Evolutionary conservation across 2,329 filamentous ascomycete species (phyloP).

Genomic region (Colletotrichum filicis): DNA sequence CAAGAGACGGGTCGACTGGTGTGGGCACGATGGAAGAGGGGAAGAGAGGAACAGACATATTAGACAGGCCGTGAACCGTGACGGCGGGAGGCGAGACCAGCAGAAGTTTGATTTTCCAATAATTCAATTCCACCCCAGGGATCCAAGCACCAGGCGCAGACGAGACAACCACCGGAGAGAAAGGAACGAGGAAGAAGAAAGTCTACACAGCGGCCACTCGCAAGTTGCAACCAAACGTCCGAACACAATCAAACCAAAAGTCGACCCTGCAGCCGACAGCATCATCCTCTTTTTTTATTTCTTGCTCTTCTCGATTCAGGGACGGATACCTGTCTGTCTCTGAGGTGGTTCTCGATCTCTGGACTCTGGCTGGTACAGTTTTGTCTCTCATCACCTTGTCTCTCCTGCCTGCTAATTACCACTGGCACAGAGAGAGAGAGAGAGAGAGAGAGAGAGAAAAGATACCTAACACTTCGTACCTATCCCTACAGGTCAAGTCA

Average conservation of each 20-base stretch:
- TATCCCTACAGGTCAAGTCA: not conserved
- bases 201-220: not conserved
- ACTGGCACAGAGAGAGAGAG: not conserved
- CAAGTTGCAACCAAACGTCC: constrained; percentile 23
- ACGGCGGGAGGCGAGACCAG: constrained; percentile 19
- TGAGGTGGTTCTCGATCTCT: not conserved
- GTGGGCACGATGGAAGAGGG: constrained; percentile 3
- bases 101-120: constrained; percentile 14
- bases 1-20: constrained; percentile 2
- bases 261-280: constrained; percentile 23
- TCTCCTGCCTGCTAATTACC: not conserved
- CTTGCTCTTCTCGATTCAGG: not conserved
- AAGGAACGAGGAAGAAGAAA: constrained; percentile 9
- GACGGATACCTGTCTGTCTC: not conserved
- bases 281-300: not conserved
- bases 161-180: not conserved
- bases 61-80: constrained; percentile 20
- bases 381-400: not conserved
- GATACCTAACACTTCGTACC: not conserved
- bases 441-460: not conserved
- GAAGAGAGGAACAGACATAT: constrained; percentile 24
- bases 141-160: not conserved
- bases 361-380: too few species aligned
- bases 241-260: constrained; percentile 33
- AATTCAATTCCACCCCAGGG: constrained; percentile 17